Conservation (phyloP, 345 rosid genomes). For the Boechera retrofracta region DNA sequence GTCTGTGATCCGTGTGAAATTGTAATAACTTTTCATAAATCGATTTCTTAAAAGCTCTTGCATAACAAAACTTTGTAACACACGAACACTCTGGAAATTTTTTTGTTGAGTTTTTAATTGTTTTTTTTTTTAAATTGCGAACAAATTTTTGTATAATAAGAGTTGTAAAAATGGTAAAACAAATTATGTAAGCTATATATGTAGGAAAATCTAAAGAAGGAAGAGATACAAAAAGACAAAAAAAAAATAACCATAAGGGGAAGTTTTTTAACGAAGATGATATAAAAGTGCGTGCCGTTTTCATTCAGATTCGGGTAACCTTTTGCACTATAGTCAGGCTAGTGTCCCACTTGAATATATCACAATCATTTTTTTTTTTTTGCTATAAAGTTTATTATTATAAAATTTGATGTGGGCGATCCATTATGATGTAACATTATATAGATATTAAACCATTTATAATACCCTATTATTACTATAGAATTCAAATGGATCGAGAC, state of each 20-base stretch:
- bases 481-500: slow-evolving; percentile 7
- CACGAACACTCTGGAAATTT: background rate
- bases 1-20: background rate
- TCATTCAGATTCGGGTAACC: slow-evolving; percentile 22
- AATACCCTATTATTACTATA: background rate
- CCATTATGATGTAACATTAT: slow-evolving; percentile 21
- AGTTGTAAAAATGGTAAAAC: background rate
- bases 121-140: background rate
- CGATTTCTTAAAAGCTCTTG: background rate
- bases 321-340: slow-evolving; percentile 23
- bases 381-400: background rate
- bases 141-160: background rate
- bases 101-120: background rate
- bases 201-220: background rate
- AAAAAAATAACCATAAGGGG: background rate
- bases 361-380: background rate
- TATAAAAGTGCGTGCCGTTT: slow-evolving; percentile 39
- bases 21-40: background rate
- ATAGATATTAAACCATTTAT: background rate
- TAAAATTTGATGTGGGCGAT: slow-evolving; percentile 17
- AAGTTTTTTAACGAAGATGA: slow-evolving; percentile 9
- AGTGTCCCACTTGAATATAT: slow-evolving; percentile 32
- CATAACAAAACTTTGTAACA: background rate
- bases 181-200: background rate
- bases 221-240: slow-evolving; percentile 2